These are phyloP conservation scores for Ramularia endophylla DNA, from an alignment of 2,329 filamentous ascomycete genomes.

Conservation along the genomic window DNA sequence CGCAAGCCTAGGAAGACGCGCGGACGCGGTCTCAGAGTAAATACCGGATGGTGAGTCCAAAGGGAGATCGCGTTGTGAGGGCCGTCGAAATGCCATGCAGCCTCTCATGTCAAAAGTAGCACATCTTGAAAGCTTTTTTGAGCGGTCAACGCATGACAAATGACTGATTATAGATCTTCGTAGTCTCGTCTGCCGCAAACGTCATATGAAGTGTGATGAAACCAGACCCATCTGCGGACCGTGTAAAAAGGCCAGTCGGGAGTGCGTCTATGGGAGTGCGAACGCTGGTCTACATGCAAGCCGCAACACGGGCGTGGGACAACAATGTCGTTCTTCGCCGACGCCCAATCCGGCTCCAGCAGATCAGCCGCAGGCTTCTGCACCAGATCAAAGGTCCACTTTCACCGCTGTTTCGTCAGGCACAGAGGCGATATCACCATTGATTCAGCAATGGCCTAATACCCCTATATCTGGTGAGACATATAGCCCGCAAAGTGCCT, in stretches of 20 bases:
- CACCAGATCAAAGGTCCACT: constrained; percentile 1
- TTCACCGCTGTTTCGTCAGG: constrained; percentile 1
- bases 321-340: too few relatives aligned
- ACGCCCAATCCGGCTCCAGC: too few relatives aligned
- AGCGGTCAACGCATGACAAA: too few relatives aligned
- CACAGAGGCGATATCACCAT: constrained; percentile 5
- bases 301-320: too few relatives aligned
- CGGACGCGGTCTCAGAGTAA: constrained; percentile 24
- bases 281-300: too few relatives aligned
- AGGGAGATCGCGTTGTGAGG: too few relatives aligned
- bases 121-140: too few relatives aligned
- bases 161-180: constrained; percentile 16
- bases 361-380: background rate
- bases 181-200: constrained; percentile 27
- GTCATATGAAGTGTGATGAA: constrained; percentile 50
- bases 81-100: too few relatives aligned
- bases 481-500: constrained; percentile 24
- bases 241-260: constrained; percentile 40
- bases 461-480: constrained; percentile 15
- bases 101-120: too few relatives aligned
- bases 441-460: constrained; percentile 12
- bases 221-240: constrained; percentile 39
- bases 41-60: constrained; percentile 21
- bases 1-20: constrained; percentile 25
- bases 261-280: constrained; percentile 34